Conservation (phyloP, 306 rosid genomes). For the Sindora glabra region DNA sequence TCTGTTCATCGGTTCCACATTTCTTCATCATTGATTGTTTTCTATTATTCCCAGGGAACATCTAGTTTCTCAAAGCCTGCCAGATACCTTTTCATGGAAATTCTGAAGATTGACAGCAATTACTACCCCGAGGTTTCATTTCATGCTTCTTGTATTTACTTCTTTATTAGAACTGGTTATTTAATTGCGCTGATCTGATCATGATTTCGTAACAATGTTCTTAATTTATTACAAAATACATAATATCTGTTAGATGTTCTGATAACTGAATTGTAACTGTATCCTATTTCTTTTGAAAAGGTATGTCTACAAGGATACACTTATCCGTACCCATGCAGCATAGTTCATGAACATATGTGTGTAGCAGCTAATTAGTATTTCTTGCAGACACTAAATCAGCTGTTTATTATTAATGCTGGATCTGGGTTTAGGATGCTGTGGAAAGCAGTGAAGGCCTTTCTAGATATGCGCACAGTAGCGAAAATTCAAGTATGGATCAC, state of each 20-base stretch:
- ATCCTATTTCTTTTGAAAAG: too few relatives aligned
- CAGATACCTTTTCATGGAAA: constrained; percentile 64
- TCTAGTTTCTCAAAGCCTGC: constrained; percentile 93
- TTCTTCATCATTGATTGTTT: not conserved
- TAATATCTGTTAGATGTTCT: too few relatives aligned
- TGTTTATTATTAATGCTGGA: constrained; percentile 83
- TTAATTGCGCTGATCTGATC: too few relatives aligned
- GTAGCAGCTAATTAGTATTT: not conserved
- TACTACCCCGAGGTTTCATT: constrained; percentile 80
- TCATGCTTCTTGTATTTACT: too few relatives aligned
- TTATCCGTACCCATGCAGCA: not conserved
- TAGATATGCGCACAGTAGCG: constrained; percentile 61
- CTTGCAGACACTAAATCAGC: constrained; percentile 66
- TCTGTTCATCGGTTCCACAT: too few relatives aligned
- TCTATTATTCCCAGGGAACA: constrained; percentile 58
- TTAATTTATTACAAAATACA: too few relatives aligned
- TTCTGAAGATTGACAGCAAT: constrained; percentile 79
- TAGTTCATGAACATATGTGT: not conserved
- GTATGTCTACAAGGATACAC: too few relatives aligned
- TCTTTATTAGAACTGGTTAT: too few relatives aligned
- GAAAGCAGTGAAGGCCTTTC: constrained; percentile 72
- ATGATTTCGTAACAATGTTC: too few relatives aligned
- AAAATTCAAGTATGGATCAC: constrained; percentile 56
- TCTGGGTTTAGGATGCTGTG: constrained; percentile 75
- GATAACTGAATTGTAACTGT: too few relatives aligned